Base-by-base conservation (phyloP, 2,329 filamentous ascomycete species). In the Fusarium coicis region DNA sequence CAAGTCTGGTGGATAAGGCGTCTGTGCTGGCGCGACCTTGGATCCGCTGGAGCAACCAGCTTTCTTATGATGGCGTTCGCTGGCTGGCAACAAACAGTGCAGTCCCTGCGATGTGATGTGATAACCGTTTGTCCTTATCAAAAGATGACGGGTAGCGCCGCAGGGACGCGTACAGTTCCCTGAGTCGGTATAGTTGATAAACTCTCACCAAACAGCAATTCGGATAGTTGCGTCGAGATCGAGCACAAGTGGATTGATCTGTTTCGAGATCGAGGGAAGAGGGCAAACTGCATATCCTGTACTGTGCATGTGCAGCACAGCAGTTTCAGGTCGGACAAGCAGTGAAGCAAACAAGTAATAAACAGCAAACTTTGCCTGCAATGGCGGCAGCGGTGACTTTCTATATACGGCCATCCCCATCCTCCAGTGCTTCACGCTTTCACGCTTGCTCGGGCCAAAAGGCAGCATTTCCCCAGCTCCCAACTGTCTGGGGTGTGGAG, bases 371-470 rank as follows among this genome's bases (percentile, higher is more conserved):
- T 36, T 36, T 36, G 55, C 23, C 43, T 57, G 40, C 57, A 63
- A 61, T 43, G 64, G 69, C 40, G 74, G 74, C 73, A 76, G 64
- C 47, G 56, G 73, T 61, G 71, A 74, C 76, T 69, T 77, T 76
- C 76, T 77, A 77, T 77, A 77, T 77, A 77, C 70, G 56, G 68
- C 42, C 52, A 71, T 53, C 44, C 63, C 47, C 58, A 68, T 73
- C 65, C 62, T 63, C 42, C 56, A 62, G n/a, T 47, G 42, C 30
- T 65, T 50, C 52, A 50, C 30, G 32, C n/a, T 47, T 39, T 66
- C 52, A 66, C 32, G 43, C 61, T 37, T 66, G 50, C 43, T 66
- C 44, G 55, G 55, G 66, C 64, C 50, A 55, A 36, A 40, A 34
- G 55, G 60, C 66, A 40, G 47, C 43, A 54, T 54, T 68, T 68